These are phyloP conservation scores for Asterochloris erici DNA, from an alignment of 139 green algal species.

Conservation along the genomic window DNA sequence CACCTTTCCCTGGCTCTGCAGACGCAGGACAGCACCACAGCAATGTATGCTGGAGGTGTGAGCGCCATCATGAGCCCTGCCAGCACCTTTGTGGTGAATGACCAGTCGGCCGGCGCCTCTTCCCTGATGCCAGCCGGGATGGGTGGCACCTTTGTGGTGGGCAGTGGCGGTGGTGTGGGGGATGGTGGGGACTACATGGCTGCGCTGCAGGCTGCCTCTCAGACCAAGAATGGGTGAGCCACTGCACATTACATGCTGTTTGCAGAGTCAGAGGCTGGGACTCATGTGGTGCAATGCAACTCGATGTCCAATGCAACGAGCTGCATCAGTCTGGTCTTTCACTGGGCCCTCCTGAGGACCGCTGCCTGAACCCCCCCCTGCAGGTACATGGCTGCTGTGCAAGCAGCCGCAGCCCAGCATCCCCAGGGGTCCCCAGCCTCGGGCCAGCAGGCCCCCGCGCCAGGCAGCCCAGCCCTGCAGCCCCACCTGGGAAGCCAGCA, in stretches of 20 bases:
- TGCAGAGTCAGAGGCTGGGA: too few species aligned
- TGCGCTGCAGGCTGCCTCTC: slow-evolving; percentile 23
- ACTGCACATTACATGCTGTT: neutral
- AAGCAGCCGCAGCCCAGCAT: slow-evolving; percentile 9
- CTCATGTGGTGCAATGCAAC: too few species aligned
- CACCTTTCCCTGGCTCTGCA: too few species aligned
- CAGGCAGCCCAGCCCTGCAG: too few species aligned
- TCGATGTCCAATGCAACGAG: too few species aligned
- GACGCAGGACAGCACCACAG: too few species aligned
- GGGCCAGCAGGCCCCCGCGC: too few species aligned
- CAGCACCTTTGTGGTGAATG: slow-evolving; percentile 5
- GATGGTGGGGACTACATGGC: slow-evolving; percentile 37
- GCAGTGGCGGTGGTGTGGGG: neutral
- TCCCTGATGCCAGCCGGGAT: neutral
- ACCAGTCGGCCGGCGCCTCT: neutral
- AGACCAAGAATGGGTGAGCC: neutral
- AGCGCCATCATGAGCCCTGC: too few species aligned
- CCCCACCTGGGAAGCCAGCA: too few species aligned
- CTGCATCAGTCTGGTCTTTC: neutral
- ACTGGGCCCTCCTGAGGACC: neutral
- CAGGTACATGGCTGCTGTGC: slow-evolving; percentile 27
- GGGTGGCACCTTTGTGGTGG: slow-evolving; percentile 2
- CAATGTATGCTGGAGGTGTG: too few species aligned
- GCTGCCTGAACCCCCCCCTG: neutral
- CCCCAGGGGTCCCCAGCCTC: neutral